Conservation (phyloP, 768 basidiomycete genomes). For the Termitomyces sp. region DNA sequence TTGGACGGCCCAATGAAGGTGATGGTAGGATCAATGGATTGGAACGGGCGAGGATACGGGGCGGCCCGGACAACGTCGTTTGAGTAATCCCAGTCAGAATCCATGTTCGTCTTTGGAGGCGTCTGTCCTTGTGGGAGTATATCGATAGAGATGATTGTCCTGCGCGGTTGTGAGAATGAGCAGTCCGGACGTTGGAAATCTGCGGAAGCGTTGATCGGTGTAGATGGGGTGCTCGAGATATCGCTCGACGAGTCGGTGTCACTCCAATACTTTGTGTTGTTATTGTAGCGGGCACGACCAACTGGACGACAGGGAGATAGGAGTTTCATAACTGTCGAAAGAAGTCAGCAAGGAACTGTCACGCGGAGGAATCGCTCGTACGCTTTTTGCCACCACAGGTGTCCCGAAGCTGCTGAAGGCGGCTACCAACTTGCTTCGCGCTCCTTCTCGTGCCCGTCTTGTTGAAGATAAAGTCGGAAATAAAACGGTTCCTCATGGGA, state of each 20-base stretch:
- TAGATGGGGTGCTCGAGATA: conserved; percentile 32
- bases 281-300: conserved; percentile 14
- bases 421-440: conserved; percentile 77
- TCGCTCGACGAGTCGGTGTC: conserved; percentile 37
- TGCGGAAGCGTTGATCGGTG: conserved; percentile 32
- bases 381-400: conserved; percentile 67
- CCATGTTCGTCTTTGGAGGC: not conserved
- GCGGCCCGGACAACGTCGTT: conserved; percentile 29
- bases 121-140: conserved; percentile 28
- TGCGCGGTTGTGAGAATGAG: conserved; percentile 14
- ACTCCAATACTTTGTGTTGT: conserved; percentile 20
- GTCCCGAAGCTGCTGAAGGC: conserved; percentile 73
- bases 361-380: conserved; percentile 31
- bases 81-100: conserved; percentile 10
- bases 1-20: conserved; percentile 50
- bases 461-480: conserved; percentile 69
- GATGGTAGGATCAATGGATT: conserved; percentile 60
- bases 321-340: conserved; percentile 40
- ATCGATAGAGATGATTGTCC: conserved; percentile 42
- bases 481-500: conserved; percentile 76
- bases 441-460: conserved; percentile 68
- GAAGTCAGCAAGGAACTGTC: conserved; percentile 3
- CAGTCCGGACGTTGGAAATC: conserved; percentile 20
- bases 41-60: conserved; percentile 47
- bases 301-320: conserved; percentile 31